Conservation (phyloP, 768 basidiomycete species). For the Amanita thiersii region DNA sequence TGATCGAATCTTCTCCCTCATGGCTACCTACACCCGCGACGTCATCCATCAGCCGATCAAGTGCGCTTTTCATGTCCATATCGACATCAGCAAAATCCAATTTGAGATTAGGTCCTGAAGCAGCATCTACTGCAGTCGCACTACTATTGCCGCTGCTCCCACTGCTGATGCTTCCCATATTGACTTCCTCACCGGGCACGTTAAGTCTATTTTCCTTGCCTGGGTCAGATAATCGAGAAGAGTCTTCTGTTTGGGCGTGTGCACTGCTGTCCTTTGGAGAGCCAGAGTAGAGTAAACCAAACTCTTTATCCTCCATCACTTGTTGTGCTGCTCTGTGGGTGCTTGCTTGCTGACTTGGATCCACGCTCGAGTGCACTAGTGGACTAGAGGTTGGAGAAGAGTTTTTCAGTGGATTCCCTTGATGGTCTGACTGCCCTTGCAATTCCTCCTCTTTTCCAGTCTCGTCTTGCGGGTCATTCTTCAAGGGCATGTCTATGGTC, state of each 20-base stretch:
- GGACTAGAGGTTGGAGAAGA: background rate
- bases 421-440: too few species aligned
- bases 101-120: constrained; percentile 14
- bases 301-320: constrained; percentile 32
- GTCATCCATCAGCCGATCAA: constrained; percentile 68
- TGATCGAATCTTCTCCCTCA: constrained; percentile 32
- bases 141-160: constrained; percentile 19
- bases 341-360: constrained; percentile 21
- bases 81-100: constrained; percentile 48
- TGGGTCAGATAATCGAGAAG: constrained; percentile 32
- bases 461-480: background rate
- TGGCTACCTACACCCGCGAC: constrained; percentile 38
- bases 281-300: constrained; percentile 19
- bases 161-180: constrained; percentile 4
- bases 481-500: background rate
- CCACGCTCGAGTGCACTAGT: constrained; percentile 35
- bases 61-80: constrained; percentile 65
- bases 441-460: background rate
- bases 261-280: too few species aligned
- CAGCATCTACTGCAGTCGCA: constrained; percentile 21
- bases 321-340: constrained; percentile 30
- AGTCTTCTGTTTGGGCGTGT: too few species aligned
- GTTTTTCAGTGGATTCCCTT: background rate
- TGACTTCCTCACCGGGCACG: constrained; percentile 11
- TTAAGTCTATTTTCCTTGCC: constrained; percentile 39